Conservation (phyloP, 768 basidiomycete genomes). For the Tulasnella sp. region DNA sequence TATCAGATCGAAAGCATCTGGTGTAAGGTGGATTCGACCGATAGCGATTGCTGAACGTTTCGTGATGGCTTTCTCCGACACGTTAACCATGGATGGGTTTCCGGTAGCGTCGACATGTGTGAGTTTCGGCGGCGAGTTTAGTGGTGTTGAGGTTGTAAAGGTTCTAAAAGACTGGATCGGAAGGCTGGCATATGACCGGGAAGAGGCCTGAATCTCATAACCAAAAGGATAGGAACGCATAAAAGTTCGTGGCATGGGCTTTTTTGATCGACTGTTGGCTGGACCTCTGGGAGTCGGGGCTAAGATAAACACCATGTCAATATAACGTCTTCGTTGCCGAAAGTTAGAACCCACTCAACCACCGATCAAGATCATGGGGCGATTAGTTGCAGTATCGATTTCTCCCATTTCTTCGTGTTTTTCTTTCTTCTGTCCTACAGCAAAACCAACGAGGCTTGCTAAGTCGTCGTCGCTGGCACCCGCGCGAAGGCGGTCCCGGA, state of each 20-base stretch:
- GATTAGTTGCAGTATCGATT: slow-evolving; percentile 69
- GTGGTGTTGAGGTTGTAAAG: background rate
- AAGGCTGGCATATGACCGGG: background rate
- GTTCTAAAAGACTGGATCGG: background rate
- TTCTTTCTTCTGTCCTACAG: slow-evolving; percentile 66
- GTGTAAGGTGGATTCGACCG: slow-evolving; percentile 67
- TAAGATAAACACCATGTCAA: background rate
- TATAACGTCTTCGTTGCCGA: background rate
- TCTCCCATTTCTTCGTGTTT: slow-evolving; percentile 82
- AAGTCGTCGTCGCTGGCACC: slow-evolving; percentile 63
- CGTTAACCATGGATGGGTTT: slow-evolving; percentile 78
- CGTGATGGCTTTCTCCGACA: slow-evolving; percentile 58
- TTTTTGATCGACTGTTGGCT: background rate
- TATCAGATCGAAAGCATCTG: slow-evolving; percentile 60
- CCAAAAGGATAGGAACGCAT: background rate
- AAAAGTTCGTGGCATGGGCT: background rate
- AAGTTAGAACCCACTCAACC: slow-evolving; percentile 49
- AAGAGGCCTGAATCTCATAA: background rate
- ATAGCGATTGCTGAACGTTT: slow-evolving; percentile 68
- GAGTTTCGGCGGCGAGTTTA: slow-evolving; percentile 35
- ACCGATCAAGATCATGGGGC: slow-evolving; percentile 91
- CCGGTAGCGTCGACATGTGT: slow-evolving; percentile 74
- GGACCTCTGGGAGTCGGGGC: background rate
- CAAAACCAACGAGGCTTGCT: slow-evolving; percentile 57
- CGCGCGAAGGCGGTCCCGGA: slow-evolving; percentile 66